Evolutionary conservation across 306 rosid genomes (phyloP).

Genomic region (Rubus parviflorus): DNA sequence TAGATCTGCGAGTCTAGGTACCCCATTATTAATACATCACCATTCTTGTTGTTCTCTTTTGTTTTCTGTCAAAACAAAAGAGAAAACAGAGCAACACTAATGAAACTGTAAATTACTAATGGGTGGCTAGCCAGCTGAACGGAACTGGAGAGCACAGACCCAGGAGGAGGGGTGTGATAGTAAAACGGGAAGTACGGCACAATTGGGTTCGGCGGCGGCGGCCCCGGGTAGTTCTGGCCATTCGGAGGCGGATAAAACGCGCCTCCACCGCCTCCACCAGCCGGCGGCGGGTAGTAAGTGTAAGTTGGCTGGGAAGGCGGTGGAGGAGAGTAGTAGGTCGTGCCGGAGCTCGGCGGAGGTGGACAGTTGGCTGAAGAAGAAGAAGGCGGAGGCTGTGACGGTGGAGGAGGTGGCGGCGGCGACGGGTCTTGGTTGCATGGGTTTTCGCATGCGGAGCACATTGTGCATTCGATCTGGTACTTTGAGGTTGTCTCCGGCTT

Average conservation of each 20-base stretch:
- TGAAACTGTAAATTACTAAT: conserved; percentile 10
- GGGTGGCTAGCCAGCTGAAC: conserved; percentile 4
- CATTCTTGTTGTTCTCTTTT: background rate
- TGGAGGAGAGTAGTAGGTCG: conserved; percentile 65
- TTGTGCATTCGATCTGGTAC: conserved; percentile 86
- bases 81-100: conserved; percentile 22
- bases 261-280: conserved; percentile 34
- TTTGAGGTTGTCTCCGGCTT: conserved; percentile 37
- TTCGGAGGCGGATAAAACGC: conserved; percentile 64
- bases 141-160: conserved; percentile 40
- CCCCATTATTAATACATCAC: conserved; percentile 40
- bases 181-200: conserved; percentile 91
- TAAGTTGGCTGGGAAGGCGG: conserved; percentile 53
- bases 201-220: conserved; percentile 98
- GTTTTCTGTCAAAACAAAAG: conserved; percentile 39
- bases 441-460: conserved; percentile 82
- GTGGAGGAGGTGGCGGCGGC: conserved; percentile 58
- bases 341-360: conserved; percentile 65
- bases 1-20: conserved; percentile 61
- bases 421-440: conserved; percentile 59
- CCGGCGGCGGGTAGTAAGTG: conserved; percentile 43
- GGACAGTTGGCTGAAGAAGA: conserved; percentile 34
- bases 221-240: conserved; percentile 50
- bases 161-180: conserved; percentile 69
- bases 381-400: conserved; percentile 29